A percentile compares a stretch with the other conserved stretches of the same genome.
These are phyloP conservation scores for Metarhizium anisopliae DNA, from an alignment of 2,329 filamentous ascomycete genomes.

Conservation along the genomic window DNA sequence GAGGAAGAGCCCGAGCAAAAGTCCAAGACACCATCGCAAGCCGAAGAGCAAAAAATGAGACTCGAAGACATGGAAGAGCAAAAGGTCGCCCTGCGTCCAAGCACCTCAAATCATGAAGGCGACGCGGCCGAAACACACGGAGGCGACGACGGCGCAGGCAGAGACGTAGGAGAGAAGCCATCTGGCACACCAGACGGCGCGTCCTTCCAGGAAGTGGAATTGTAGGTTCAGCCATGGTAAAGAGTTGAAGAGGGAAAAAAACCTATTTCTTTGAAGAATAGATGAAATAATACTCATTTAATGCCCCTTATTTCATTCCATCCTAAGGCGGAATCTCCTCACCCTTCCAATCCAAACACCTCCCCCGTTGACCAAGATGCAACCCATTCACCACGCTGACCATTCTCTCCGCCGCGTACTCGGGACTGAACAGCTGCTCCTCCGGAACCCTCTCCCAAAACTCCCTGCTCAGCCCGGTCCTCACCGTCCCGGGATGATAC, in stretches of 20 bases:
- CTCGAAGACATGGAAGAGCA: conserved; percentile 47
- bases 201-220: conserved; percentile 56
- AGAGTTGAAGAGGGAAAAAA: not conserved
- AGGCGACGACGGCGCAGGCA: conserved; percentile 22
- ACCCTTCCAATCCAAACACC: conserved; percentile 62
- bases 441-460: conserved; percentile 60
- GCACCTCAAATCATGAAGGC: conserved; percentile 16
- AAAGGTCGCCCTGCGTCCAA: conserved; percentile 41
- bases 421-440: conserved; percentile 55
- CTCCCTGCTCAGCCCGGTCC: conserved; percentile 60
- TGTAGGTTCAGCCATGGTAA: conserved; percentile 28
- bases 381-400: conserved; percentile 47
- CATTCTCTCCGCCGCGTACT: conserved; percentile 57
- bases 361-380: conserved; percentile 44
- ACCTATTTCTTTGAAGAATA: not conserved
- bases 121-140: conserved; percentile 19
- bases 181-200: conserved; percentile 43
- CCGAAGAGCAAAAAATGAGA: conserved; percentile 47
- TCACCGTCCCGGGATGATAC: conserved; percentile 75
- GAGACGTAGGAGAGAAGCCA: conserved; percentile 26
- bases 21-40: conserved; percentile 17
- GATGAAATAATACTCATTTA: not conserved
- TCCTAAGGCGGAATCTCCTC: conserved; percentile 50
- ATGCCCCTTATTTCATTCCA: not conserved
- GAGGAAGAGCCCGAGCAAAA: conserved; percentile 26